Evolutionary conservation across 495 filamentous ascomycete species (phyloP).

Genomic region (Thermochaetoides thermophila): DNA sequence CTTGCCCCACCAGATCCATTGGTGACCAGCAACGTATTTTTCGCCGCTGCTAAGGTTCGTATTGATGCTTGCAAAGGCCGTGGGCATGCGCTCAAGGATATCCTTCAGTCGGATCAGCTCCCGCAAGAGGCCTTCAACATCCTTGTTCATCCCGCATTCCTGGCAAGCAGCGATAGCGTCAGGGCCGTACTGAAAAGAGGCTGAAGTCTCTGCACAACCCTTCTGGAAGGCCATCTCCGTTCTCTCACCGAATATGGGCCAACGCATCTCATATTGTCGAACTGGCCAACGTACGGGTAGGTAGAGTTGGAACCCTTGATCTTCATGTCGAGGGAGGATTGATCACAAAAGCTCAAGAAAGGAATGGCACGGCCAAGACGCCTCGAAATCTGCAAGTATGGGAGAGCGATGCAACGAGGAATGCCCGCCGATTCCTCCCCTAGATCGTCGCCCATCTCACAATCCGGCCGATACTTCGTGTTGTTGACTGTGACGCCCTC

Average conservation of each 20-base stretch:
- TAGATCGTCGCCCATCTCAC: conserved; percentile 32
- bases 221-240: conserved; percentile 35
- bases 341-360: conserved; percentile 36
- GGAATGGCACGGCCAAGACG: conserved; percentile 33
- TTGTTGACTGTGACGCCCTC: conserved; percentile 29
- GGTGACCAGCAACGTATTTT: conserved; percentile 28
- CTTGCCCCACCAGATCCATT: conserved; percentile 32
- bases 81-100: conserved; percentile 35
- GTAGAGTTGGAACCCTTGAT: conserved; percentile 29
- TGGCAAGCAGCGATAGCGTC: conserved; percentile 35
- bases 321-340: conserved; percentile 38
- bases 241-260: conserved; percentile 36
- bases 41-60: conserved; percentile 35
- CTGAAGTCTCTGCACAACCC: conserved; percentile 29
- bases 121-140: conserved; percentile 31
- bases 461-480: conserved; percentile 22
- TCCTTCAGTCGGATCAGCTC: conserved; percentile 35
- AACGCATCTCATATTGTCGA: conserved; percentile 38
- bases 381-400: conserved; percentile 31
- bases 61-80: conserved; percentile 37
- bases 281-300: conserved; percentile 31
- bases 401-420: conserved; percentile 31
- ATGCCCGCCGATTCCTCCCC: conserved; percentile 36
- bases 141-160: conserved; percentile 36
- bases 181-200: conserved; percentile 30